Base-by-base conservation (phyloP, 2,329 filamentous ascomycete species). In the Tolypocladium cylindrosporum region DNA sequence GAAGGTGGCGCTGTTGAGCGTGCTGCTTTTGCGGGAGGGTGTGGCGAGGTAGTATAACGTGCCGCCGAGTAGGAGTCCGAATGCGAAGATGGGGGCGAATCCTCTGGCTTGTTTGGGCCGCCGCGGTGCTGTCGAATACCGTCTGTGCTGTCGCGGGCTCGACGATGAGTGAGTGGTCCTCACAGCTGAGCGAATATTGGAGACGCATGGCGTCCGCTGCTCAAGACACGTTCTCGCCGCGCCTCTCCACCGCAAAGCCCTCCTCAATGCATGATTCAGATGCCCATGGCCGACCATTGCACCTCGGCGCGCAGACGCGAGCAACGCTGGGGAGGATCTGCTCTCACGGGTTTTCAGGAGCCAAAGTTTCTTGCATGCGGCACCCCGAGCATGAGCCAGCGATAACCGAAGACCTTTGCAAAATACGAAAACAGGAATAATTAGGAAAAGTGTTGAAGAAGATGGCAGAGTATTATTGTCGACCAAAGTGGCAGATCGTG, bases 1-100 rank as follows among this genome's bases (percentile, higher is more conserved):
- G 71, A 91, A 91, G 31, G 75, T 79, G 58, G 77, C 74, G 16
- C 75, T 70, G 72, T 89, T 86, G 59, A 90, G 78, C 2, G 66
- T 68, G 3, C 64, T 61, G 0, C 64, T 60, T 7, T 59, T 62
- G 34, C 66, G 57, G 8, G 67, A 61, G 0, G 69, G 64, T 0
- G 67, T 54, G 37, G 62, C 41, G 52, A 65, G 57, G 57, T 69
- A 72, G 58, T 68, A 70, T 5, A 62, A 48, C 3, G 63, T 45
- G 19, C 65, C 61, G 43, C 62, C 63, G 39, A 72, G 55, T 40
- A 70, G 4, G 6, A 66, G 50, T 4, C 63, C 55, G 2, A 62
- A 41, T 3, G 67, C 53, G 36, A 71, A 21, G 7, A 66, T 51
- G 7, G 67, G 62, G 8, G 69, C 61, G 0, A 65, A 43, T 1